phyloP scores from a whole-genome alignment of 225 moss, liverwort and hornwort genomes.

The Climacium dendroides region DNA sequence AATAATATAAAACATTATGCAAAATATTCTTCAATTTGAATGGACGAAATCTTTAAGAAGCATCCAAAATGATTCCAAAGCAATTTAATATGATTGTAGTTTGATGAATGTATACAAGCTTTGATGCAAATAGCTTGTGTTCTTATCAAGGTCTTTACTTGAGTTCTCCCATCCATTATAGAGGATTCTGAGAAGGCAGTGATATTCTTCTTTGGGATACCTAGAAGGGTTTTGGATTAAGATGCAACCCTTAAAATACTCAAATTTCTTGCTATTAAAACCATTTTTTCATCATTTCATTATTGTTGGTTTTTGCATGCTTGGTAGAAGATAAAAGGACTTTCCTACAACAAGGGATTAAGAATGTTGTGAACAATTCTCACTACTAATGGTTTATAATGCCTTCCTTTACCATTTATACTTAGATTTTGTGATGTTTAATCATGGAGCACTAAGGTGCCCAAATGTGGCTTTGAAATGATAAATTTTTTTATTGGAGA shows the following conservation, averaged over 20 bases:
- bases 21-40: background rate
- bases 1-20: background rate
- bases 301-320: accelerated
- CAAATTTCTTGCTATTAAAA: background rate
- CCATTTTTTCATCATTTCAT: background rate
- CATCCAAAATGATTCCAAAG: background rate
- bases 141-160: background rate
- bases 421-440: background rate
- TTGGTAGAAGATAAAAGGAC: background rate
- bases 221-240: accelerated
- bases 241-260: background rate
- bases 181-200: accelerated
- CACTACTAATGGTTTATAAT: background rate
- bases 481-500: background rate
- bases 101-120: background rate
- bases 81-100: background rate
- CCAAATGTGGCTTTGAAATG: accelerated
- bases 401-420: no score
- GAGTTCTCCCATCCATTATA: accelerated
- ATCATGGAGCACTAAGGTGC: no score
- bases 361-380: background rate
- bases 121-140: background rate
- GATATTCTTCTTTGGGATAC: accelerated
- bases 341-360: accelerated
- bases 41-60: background rate